Evolutionary conservation across 2,329 filamentous ascomycete genomes (phyloP), one percentile per base, ranked within the genome.

Genomic region (Colletotrichum destructivum): DNA sequence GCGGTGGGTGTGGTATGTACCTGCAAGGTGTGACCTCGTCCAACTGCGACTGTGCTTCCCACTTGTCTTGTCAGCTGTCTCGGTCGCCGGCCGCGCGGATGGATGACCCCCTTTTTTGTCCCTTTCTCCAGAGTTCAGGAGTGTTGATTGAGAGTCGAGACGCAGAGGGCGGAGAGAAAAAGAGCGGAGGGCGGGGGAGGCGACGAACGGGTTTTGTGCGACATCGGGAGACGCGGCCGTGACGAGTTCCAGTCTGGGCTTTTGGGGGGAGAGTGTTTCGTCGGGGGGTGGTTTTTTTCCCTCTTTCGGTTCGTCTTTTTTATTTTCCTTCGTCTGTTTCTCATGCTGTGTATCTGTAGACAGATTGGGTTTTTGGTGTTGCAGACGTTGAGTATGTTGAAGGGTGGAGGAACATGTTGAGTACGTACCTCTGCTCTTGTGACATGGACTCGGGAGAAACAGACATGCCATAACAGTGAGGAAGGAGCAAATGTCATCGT

Each of bases 21-120:
- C 66, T 60, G 54, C 65, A 72, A 69, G 59, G 69, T 72, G 60
- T 60, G 69, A 44, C 66, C 60, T 31, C 54, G 52, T 49, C n/a
- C 56, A 57, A 42, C 55, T 40, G 40, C 59, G 18, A 71, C 52
- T 71, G 65, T 71, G 59, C 64, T 60, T 69, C 60, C 26, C 31
- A 52, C 15, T 56, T 56, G 49, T 23, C 21, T 52, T 11, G 35
- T 13, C 38, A 23, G n/a, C 23, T 56, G 26, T 23, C 26, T 51
- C 55, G 44, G 44, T 35, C 35, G 38, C 46, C 16, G 3, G 44
- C 21, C 40, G 21, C 21, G 61, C 35, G 35, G 35, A 11, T 38
- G 35, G 35, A 38, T 38, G 35, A 6, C 35, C 31, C 6, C 23
- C 35, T 40, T 54, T 55, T 35, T 31, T 44, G 46, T 56, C 62